phyloP scores from a whole-genome alignment of 129 eudicot species.

The Glebionis coronaria region DNA sequence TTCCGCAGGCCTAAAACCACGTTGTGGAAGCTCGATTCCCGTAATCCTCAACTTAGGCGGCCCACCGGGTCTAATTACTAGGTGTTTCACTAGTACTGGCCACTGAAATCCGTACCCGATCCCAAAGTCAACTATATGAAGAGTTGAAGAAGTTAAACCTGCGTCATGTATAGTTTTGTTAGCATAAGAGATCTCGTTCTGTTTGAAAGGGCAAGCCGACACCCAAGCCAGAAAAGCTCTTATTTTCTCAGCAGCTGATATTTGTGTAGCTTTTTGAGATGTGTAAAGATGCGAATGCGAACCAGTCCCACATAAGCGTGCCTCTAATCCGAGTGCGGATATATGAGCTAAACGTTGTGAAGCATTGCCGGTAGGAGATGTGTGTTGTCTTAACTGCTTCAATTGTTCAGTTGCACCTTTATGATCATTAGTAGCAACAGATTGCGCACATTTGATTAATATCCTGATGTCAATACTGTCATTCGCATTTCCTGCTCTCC shows the following conservation, averaged over 20 bases:
- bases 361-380: conserved; percentile 60
- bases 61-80: conserved; percentile 45
- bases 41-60: conserved; percentile 69
- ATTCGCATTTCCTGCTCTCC: conserved; percentile 35
- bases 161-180: conserved; percentile 42
- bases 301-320: conserved; percentile 79
- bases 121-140: conserved; percentile 75
- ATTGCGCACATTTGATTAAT: conserved; percentile 65
- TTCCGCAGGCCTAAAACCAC: conserved; percentile 74
- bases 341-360: conserved; percentile 60
- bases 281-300: conserved; percentile 53
- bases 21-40: conserved; percentile 67
- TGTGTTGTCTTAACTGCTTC: conserved; percentile 53
- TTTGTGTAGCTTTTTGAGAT: conserved; percentile 34
- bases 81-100: conserved; percentile 61
- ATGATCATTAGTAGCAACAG: conserved; percentile 68
- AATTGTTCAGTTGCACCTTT: conserved; percentile 58
- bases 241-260: conserved; percentile 55
- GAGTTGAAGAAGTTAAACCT: conserved; percentile 35
- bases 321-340: conserved; percentile 61
- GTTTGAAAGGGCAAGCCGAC: conserved; percentile 56
- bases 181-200: conserved; percentile 46
- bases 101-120: conserved; percentile 75
- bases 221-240: conserved; percentile 67
- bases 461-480: conserved; percentile 54